A percentile compares a stretch with the other conserved stretches of the same genome.
Conservation (phyloP, 345 rosid genomes). For the Corymbia maculata region DNA sequence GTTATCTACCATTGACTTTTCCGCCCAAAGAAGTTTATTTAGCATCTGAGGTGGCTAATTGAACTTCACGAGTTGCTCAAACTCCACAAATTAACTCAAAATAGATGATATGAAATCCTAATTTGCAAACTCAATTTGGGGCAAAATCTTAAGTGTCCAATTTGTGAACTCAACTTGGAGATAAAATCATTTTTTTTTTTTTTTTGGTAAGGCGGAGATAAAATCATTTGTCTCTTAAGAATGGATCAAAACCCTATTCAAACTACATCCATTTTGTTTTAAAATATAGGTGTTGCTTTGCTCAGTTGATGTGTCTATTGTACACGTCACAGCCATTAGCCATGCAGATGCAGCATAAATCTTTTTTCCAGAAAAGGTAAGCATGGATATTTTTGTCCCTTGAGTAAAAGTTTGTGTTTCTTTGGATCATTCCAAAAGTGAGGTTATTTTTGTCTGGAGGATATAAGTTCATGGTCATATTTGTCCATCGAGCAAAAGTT, state of each 20-base stretch:
- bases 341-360: not conserved
- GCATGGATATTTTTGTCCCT: not conserved
- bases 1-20: not conserved
- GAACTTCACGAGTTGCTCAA: not conserved
- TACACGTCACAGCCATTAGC: not conserved
- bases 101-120: not conserved
- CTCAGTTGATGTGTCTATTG: not conserved
- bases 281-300: fast-evolving
- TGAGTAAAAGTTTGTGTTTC: not conserved
- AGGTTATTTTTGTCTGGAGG: not conserved
- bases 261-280: not conserved
- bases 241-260: not conserved
- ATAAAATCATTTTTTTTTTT: too few species aligned
- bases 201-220: too few species aligned
- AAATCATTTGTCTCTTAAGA: not conserved
- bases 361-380: not conserved
- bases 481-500: not conserved
- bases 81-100: not conserved
- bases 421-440: not conserved
- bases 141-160: not conserved
- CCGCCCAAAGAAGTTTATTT: not conserved
- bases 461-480: not conserved
- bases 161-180: not conserved
- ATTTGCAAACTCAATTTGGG: not conserved
- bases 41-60: not conserved